Percentiles rank a stretch among this genome's conserved stretches.
These are phyloP conservation scores for Pestalotiopsis fici DNA, from an alignment of 2,329 filamentous ascomycete species.

Conservation along the genomic window DNA sequence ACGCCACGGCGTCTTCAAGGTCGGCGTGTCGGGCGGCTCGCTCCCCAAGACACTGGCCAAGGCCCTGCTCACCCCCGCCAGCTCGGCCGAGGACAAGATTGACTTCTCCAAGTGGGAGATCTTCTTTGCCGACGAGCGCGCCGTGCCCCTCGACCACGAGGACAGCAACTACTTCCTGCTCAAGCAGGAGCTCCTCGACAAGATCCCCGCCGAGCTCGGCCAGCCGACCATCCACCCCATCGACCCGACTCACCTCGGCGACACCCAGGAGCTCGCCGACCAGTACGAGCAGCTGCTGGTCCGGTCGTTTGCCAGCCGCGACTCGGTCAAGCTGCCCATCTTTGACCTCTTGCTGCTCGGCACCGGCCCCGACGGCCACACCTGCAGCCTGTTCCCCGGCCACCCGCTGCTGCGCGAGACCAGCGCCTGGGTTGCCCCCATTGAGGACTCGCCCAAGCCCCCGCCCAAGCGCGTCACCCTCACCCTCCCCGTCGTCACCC, in stretches of 20 bases:
- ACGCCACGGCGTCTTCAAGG: slow-evolving; percentile 84
- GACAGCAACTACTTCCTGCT: slow-evolving; percentile 94
- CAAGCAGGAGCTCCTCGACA: slow-evolving; percentile 84
- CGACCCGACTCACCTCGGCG: slow-evolving; percentile 63
- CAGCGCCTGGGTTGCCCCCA: slow-evolving; percentile 88
- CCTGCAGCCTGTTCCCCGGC: slow-evolving; percentile 92
- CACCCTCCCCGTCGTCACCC: slow-evolving; percentile 85
- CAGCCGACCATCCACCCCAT: slow-evolving; percentile 79
- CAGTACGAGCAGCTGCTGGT: slow-evolving; percentile 90
- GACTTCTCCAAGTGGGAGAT: slow-evolving; percentile 92
- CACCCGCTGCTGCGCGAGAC: slow-evolving; percentile 84
- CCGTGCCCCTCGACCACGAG: slow-evolving; percentile 84
- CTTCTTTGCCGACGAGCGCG: slow-evolving; percentile 97
- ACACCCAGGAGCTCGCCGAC: slow-evolving; percentile 90
- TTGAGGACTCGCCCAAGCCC: slow-evolving; percentile 93
- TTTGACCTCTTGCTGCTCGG: slow-evolving; percentile 94
- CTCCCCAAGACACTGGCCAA: slow-evolving; percentile 85
- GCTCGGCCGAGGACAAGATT: slow-evolving; percentile 60
- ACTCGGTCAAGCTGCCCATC: slow-evolving; percentile 91
- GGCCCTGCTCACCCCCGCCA: slow-evolving; percentile 67
- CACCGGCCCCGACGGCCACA: slow-evolving; percentile 94
- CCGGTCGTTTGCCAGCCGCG: slow-evolving; percentile 81
- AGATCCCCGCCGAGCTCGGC: slow-evolving; percentile 70
- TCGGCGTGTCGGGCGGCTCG: slow-evolving; percentile 92
- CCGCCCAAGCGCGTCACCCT: slow-evolving; percentile 89